Evolutionary conservation across 257 asterid species (phyloP).

Genomic region (Coffea eugenioides): DNA sequence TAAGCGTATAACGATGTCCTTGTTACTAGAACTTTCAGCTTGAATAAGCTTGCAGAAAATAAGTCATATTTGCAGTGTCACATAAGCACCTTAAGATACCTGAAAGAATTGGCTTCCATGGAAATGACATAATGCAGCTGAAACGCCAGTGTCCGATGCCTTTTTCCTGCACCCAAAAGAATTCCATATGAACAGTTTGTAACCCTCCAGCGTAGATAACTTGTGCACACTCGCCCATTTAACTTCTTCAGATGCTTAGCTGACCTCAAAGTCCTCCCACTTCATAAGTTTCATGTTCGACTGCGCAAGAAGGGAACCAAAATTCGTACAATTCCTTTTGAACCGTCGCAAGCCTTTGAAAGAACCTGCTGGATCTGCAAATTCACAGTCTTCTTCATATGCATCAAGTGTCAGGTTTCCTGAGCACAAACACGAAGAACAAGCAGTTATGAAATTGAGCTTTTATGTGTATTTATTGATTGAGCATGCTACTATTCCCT

Average conservation of each 20-base stretch:
- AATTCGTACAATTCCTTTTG: constrained; percentile 92
- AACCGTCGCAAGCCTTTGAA: constrained; percentile 70
- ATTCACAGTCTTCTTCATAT: constrained; percentile 87
- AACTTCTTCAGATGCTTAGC: not conserved
- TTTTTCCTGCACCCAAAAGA: constrained; percentile 52
- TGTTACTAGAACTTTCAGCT: not conserved
- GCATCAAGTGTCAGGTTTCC: constrained; percentile 78
- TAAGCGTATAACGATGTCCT: not conserved
- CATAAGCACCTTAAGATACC: constrained; percentile 35
- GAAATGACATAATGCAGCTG: constrained; percentile 79
- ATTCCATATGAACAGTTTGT: not conserved
- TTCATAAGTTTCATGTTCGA: constrained; percentile 85
- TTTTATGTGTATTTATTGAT: too few relatives aligned
- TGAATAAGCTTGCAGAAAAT: not conserved
- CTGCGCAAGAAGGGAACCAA: constrained; percentile 70
- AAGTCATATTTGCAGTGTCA: not conserved
- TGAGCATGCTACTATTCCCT: not conserved
- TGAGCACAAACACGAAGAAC: constrained; percentile 20
- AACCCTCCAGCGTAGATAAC: not conserved
- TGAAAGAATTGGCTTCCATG: constrained; percentile 97
- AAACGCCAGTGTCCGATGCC: constrained; percentile 97
- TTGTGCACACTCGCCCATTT: not conserved
- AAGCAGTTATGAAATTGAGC: not conserved
- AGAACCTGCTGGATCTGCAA: constrained; percentile 98
- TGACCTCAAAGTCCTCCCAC: constrained; percentile 93